These are phyloP conservation scores for Leptomonas seymouri DNA, from an alignment of 208 protist species.

Conservation along the genomic window DNA sequence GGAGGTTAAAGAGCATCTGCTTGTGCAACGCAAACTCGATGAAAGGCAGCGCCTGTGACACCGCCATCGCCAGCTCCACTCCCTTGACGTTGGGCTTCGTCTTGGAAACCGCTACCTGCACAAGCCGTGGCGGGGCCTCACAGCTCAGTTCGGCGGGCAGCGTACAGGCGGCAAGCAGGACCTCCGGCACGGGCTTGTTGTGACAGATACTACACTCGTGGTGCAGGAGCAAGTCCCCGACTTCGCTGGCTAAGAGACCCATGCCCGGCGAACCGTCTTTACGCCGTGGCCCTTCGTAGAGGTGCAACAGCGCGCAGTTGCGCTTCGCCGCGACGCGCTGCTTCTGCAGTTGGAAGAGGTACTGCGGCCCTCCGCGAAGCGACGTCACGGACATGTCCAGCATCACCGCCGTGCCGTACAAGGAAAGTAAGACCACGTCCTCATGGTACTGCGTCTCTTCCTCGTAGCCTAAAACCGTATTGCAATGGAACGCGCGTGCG, in stretches of 20 bases:
- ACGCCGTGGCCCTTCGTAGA: constrained; percentile 53
- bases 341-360: constrained; percentile 55
- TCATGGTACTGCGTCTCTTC: constrained; percentile 87
- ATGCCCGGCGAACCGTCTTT: constrained; percentile 18
- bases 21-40: constrained; percentile 91
- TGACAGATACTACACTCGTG: constrained; percentile 74
- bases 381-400: constrained; percentile 59
- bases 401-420: constrained; percentile 91
- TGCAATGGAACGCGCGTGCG: constrained; percentile 89
- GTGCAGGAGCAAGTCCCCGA: constrained; percentile 49
- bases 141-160: constrained; percentile 73
- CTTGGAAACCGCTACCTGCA: constrained; percentile 75
- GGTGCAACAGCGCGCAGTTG: constrained; percentile 71
- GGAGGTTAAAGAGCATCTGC: constrained; percentile 89
- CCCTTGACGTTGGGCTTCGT: constrained; percentile 73
- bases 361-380: constrained; percentile 69
- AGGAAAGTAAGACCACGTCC: constrained; percentile 85
- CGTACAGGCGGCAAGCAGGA: constrained; percentile 80
- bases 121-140: constrained; percentile 65
- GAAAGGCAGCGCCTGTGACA: constrained; percentile 88
- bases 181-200: constrained; percentile 69
- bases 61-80: constrained; percentile 71
- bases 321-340: constrained; percentile 45
- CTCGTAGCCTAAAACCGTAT: constrained; percentile 90
- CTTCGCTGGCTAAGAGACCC: constrained; percentile 25